A percentile compares a stretch with the other conserved stretches of the same genome.
These are phyloP conservation scores for Aspergillus funiculosus DNA, from an alignment of 495 filamentous ascomycete species.

Conservation along the genomic window DNA sequence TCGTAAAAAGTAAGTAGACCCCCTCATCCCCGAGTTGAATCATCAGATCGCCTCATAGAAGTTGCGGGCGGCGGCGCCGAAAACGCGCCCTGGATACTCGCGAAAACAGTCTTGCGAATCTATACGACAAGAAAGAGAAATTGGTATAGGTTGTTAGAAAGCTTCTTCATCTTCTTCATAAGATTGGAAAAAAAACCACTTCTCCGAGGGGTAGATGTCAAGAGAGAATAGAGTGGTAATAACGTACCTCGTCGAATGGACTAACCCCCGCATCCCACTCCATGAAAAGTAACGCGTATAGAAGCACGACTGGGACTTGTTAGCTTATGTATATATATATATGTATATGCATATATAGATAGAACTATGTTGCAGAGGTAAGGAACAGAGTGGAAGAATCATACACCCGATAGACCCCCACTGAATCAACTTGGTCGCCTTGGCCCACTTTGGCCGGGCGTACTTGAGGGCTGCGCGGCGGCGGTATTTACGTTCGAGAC, in stretches of 20 bases:
- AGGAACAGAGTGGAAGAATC: conserved; percentile 19
- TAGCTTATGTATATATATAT: not conserved
- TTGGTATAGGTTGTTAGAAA: too few species aligned
- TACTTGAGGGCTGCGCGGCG: conserved; percentile 65
- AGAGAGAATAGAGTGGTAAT: not conserved
- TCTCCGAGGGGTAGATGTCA: too few species aligned
- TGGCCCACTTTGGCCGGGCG: conserved; percentile 67
- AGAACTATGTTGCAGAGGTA: too few species aligned
- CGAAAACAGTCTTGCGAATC: conserved; percentile 38
- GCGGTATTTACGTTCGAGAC: conserved; percentile 58
- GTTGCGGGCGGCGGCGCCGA: conserved; percentile 32
- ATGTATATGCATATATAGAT: too few species aligned
- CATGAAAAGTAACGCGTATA: conserved; percentile 74
- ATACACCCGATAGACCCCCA: conserved; percentile 59
- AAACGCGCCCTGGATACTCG: conserved; percentile 29
- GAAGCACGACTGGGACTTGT: conserved; percentile 49
- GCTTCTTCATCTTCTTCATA: too few species aligned
- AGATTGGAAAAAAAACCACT: too few species aligned
- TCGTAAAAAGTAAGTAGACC: not conserved
- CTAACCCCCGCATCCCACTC: conserved; percentile 60
- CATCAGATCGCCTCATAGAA: conserved; percentile 18
- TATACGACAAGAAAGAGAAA: conserved; percentile 10
- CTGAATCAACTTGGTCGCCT: conserved; percentile 63
- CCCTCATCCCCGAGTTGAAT: not conserved
- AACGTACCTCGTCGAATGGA: conserved; percentile 53